These are phyloP conservation scores for Chlamydomonas applanata DNA, from an alignment of 139 green algal species.

Conservation along the genomic window DNA sequence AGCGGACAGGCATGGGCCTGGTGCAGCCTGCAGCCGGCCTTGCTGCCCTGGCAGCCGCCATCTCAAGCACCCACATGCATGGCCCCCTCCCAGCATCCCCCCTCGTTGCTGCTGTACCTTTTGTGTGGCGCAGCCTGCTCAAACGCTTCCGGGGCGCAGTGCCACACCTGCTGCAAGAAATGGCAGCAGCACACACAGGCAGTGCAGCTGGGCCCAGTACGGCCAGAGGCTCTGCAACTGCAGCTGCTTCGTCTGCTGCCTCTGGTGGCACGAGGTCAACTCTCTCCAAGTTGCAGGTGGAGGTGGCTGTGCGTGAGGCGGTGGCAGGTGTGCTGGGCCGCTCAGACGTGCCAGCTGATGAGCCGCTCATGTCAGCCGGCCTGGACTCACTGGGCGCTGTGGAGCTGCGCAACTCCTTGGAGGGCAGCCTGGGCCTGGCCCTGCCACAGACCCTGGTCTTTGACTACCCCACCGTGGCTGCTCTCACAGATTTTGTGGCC, in stretches of 20 bases:
- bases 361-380: conserved; percentile 73
- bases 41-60: conserved; percentile 15
- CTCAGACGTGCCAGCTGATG: conserved; percentile 37
- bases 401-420: conserved; percentile 70
- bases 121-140: conserved; percentile 47
- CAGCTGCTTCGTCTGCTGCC: too few relatives aligned
- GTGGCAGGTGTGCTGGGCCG: conserved; percentile 52
- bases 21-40: conserved; percentile 40
- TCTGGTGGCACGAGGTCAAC: too few relatives aligned
- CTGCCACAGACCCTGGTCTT: conserved; percentile 83
- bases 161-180: background rate
- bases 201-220: too few relatives aligned
- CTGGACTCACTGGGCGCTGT: conserved; percentile 77
- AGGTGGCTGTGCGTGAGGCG: conserved; percentile 35
- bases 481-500: conserved; percentile 3
- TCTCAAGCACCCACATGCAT: background rate
- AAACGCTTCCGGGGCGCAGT: conserved; percentile 15
- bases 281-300: conserved; percentile 12
- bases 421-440: conserved; percentile 55
- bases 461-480: conserved; percentile 75
- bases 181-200: background rate
- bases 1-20: conserved; percentile 73
- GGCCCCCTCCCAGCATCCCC: background rate
- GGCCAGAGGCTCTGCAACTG: too few relatives aligned
- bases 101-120: conserved; percentile 39